Percentiles rank a stretch among this genome's conserved stretches.
These are phyloP conservation scores for Nemania sp. DNA, from an alignment of 2,329 filamentous ascomycete genomes.

Conservation along the genomic window DNA sequence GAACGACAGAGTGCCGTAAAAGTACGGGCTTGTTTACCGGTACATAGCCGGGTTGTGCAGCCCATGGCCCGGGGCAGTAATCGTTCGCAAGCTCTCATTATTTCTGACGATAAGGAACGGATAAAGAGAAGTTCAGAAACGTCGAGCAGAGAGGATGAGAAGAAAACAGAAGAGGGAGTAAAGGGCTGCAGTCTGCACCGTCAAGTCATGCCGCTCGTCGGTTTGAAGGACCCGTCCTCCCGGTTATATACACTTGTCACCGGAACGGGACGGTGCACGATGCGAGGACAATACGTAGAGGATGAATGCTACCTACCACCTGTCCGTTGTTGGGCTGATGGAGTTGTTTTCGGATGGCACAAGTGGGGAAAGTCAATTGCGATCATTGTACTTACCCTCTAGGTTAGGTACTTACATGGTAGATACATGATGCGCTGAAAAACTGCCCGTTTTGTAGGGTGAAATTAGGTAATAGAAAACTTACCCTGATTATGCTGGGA, in stretches of 20 bases:
- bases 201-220: constrained; percentile 15
- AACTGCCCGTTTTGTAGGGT: not conserved
- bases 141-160: not conserved
- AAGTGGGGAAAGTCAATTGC: constrained; percentile 6
- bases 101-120: not conserved
- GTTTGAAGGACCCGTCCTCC: not conserved
- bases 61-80: constrained; percentile 11
- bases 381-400: not conserved
- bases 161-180: not conserved
- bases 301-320: not conserved
- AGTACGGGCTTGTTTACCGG: constrained; percentile 11
- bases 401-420: too few relatives aligned
- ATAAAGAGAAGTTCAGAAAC: not conserved
- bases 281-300: not conserved
- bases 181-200: constrained; percentile 2
- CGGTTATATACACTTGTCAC: not conserved
- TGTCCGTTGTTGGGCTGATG: not conserved
- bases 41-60: constrained; percentile 17
- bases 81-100: constrained; percentile 9
- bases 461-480: not conserved
- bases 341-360: not conserved
- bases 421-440: too few relatives aligned
- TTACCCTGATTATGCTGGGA: too few relatives aligned
- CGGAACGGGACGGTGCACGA: not conserved
- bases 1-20: constrained; percentile 4